Conservation (phyloP, 495 filamentous ascomycete genomes). For the Darksidea phi region DNA sequence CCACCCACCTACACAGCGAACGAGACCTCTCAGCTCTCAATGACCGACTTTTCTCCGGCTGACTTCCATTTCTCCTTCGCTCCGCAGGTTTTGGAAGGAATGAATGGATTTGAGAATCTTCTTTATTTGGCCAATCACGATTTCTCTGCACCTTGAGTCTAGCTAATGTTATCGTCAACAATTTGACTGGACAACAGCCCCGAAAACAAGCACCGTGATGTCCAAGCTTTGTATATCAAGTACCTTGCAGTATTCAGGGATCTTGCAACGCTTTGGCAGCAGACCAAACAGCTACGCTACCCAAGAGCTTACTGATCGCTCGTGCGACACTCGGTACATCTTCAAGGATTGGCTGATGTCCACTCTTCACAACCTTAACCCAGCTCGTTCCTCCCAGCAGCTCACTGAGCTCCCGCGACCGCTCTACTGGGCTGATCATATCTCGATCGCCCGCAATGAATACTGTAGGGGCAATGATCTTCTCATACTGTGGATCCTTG, state of each 20-base stretch:
- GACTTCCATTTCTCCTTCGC: background rate
- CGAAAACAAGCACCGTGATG: too few relatives aligned
- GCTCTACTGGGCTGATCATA: background rate
- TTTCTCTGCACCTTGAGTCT: background rate
- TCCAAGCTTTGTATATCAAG: too few relatives aligned
- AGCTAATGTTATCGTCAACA: background rate
- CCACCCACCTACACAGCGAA: background rate
- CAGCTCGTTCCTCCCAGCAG: background rate
- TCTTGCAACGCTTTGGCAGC: background rate
- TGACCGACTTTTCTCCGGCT: background rate
- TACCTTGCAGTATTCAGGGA: too few relatives aligned
- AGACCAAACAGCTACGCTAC: background rate
- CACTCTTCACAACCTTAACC: background rate
- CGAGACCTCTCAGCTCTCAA: background rate
- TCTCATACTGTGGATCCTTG: background rate
- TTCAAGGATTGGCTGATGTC: background rate
- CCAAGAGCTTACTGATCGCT: background rate
- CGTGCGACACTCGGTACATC: background rate
- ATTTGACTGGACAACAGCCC: background rate
- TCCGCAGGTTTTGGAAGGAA: background rate
- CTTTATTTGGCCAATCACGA: background rate
- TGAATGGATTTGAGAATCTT: background rate
- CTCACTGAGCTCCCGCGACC: background rate
- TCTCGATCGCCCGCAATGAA: background rate
- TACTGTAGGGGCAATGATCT: background rate